phyloP scores from a whole-genome alignment of 2,329 filamentous ascomycete genomes.

The Teratosphaeria zuluensis region DNA sequence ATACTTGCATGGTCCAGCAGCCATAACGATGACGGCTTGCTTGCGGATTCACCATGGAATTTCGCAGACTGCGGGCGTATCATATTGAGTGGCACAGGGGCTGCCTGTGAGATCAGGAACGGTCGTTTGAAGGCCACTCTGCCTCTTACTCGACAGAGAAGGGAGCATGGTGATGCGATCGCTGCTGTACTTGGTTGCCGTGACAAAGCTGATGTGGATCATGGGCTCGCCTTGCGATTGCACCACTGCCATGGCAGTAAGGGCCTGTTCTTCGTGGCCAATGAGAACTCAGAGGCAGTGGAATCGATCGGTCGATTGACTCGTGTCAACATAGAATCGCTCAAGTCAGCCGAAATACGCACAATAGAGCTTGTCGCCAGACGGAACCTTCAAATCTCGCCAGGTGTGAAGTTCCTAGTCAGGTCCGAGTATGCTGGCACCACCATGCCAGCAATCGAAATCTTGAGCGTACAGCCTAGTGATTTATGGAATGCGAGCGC shows the following conservation, averaged over 20 bases:
- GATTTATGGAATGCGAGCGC: neutral
- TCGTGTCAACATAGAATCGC: neutral
- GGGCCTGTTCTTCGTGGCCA: neutral
- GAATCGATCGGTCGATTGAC: neutral
- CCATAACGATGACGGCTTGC: neutral
- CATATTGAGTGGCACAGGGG: neutral
- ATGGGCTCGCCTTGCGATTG: neutral
- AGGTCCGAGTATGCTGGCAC: neutral
- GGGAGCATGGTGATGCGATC: neutral
- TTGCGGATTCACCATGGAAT: neutral
- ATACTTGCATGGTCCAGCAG: conserved; percentile 14
- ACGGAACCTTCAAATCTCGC: neutral
- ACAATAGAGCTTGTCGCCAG: neutral
- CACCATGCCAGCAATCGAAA: neutral
- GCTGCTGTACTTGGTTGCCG: neutral
- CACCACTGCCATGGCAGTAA: neutral
- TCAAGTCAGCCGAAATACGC: neutral
- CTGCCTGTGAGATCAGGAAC: neutral
- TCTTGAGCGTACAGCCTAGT: neutral
- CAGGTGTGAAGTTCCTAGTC: neutral
- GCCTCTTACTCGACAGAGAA: neutral
- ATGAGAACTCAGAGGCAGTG: neutral
- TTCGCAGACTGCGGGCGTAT: neutral
- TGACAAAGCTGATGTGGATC: neutral
- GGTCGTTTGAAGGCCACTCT: neutral